Conservation (phyloP, 768 basidiomycete species). For the Russula brevipes region DNA sequence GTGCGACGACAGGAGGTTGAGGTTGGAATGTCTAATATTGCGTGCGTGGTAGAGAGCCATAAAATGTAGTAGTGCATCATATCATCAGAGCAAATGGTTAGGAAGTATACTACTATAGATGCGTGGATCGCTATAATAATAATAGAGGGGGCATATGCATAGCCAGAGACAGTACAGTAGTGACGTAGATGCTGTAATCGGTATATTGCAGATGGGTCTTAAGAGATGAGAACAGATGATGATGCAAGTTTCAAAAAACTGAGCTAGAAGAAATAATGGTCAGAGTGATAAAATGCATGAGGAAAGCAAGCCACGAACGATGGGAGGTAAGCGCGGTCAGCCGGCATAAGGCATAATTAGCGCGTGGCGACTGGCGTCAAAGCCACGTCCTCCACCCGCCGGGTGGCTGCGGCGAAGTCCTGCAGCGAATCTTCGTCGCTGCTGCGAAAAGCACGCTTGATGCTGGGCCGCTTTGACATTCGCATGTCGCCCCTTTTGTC, state of each 20-base stretch:
- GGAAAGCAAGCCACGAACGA: constrained; percentile 2
- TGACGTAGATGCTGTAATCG: constrained; percentile 15
- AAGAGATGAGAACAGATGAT: constrained; percentile 12
- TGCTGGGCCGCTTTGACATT: constrained; percentile 62
- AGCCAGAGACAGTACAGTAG: constrained; percentile 14
- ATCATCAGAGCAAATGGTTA: not conserved
- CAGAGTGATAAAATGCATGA: not conserved
- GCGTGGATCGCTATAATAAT: constrained; percentile 15
- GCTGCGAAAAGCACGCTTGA: constrained; percentile 43
- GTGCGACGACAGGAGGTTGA: constrained; percentile 38
- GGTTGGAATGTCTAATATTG: constrained; percentile 1
- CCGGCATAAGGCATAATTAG: not conserved
- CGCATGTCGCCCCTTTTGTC: constrained; percentile 51
- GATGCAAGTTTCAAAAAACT: constrained; percentile 8
- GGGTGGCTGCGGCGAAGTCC: not conserved
- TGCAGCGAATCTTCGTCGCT: constrained; percentile 22
- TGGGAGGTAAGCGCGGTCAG: not conserved
- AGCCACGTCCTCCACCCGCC: not conserved
- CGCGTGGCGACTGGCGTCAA: constrained; percentile 6
- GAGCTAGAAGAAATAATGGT: not conserved
- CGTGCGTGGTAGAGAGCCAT: constrained; percentile 5
- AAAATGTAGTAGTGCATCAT: constrained; percentile 4
- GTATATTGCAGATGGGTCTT: constrained; percentile 15
- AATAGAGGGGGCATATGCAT: constrained; percentile 18
- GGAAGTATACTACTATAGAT: constrained; percentile 19